Percentiles rank a stretch among this genome's conserved stretches.
Conservation (phyloP, 2,329 filamentous ascomycete genomes). For the Onygenales sp. region DNA sequence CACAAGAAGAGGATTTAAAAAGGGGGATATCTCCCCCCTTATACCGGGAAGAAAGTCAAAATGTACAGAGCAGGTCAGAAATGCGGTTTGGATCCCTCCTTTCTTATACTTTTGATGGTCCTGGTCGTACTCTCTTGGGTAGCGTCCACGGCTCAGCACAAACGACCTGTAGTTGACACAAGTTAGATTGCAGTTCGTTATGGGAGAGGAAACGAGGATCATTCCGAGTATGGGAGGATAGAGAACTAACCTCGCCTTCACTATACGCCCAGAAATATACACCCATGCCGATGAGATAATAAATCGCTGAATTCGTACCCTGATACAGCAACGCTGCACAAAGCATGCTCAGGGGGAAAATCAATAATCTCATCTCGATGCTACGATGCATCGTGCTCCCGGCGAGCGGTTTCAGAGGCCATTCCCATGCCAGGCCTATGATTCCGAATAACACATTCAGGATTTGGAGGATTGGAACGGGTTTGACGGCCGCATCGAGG, state of each 20-base stretch:
- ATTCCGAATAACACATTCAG: conserved; percentile 80
- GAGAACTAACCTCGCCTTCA: conserved; percentile 75
- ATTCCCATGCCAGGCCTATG: conserved; percentile 76
- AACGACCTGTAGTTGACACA: conserved; percentile 43
- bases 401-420: conserved; percentile 70
- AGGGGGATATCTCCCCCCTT: too few species aligned
- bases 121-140: conserved; percentile 39
- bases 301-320: conserved; percentile 81
- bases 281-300: conserved; percentile 75
- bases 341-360: conserved; percentile 70
- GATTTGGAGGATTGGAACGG: conserved; percentile 78
- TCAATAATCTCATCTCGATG: conserved; percentile 72
- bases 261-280: conserved; percentile 97
- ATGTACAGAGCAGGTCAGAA: not conserved
- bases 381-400: conserved; percentile 73
- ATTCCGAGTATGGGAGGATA: not conserved
- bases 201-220: too few species aligned
- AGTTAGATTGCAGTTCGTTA: not conserved
- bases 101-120: conserved; percentile 20
- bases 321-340: conserved; percentile 76
- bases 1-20: too few species aligned
- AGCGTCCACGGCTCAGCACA: conserved; percentile 63
- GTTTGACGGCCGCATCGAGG: conserved; percentile 76
- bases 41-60: not conserved
- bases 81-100: not conserved